A percentile compares a stretch with the other conserved stretches of the same genome.
phyloP scores from a whole-genome alignment of 495 filamentous ascomycete species.

The Talaromyces wortmannii region DNA sequence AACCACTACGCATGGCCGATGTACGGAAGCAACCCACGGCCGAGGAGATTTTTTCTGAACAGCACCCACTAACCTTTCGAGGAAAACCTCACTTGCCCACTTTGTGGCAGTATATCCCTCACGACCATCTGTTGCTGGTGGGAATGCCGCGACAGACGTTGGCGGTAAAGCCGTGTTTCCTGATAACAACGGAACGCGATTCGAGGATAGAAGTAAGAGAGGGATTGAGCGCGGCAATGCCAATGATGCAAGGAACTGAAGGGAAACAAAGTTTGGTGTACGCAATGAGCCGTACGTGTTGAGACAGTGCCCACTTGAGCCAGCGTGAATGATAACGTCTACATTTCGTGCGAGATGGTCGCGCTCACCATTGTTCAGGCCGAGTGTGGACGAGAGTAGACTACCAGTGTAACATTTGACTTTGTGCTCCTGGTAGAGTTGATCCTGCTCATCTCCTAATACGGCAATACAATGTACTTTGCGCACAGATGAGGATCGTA shows the following conservation, averaged over 20 bases:
- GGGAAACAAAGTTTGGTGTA: background rate
- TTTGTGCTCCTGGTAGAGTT: background rate
- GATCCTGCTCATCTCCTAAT: background rate
- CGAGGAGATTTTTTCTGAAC: too few species aligned
- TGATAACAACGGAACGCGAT: background rate
- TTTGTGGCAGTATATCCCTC: conserved; percentile 44
- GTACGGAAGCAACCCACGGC: too few species aligned
- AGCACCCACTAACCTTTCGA: conserved; percentile 23
- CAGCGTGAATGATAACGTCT: background rate
- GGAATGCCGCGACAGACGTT: too few species aligned
- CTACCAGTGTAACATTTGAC: background rate
- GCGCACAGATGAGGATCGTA: conserved; percentile 11
- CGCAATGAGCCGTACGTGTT: conserved; percentile 2
- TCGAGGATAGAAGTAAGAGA: background rate
- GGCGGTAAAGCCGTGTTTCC: too few species aligned
- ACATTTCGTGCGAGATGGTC: background rate
- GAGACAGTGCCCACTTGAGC: background rate
- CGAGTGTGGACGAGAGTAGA: background rate
- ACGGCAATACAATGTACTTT: conserved; percentile 25
- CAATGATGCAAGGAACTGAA: background rate
- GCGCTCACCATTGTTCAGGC: background rate
- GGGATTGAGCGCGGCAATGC: background rate
- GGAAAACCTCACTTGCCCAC: conserved; percentile 46
- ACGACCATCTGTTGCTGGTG: background rate
- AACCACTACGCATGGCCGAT: too few species aligned